Evolutionary conservation across 495 filamentous ascomycete species (phyloP), one percentile per base, ranked within the genome.

Genomic region (Tuber umbilicatum): DNA sequence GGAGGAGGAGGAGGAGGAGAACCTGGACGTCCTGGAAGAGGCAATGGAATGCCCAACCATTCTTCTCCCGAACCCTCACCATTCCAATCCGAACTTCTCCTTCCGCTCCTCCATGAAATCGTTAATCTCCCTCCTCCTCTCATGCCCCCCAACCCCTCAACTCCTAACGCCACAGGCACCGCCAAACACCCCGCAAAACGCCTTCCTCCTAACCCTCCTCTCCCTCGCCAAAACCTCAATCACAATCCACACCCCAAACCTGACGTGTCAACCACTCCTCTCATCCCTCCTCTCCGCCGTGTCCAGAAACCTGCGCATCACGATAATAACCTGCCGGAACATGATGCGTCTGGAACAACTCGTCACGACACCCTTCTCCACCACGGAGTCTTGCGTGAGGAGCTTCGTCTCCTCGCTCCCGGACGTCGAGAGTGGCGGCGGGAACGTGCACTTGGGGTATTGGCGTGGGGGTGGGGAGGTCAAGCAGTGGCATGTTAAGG

Each of bases 341-440:
- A 89, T 93, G 85, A 93, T 94, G 91, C 60, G 90, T 21, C 79
- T 92, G 12, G 91, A 93, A 81, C 91, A 93, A 82, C 84, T 93
- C 23, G 81, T 90, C 60, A 93, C 91, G 0, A 89, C 90, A 0
- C 90, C 55, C 55, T 64, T 64, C 55, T 89, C 17, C 91, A 60
- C 47, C 19, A 60, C 40, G 14, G 71, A 19, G 17, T 60, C 38
- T 2, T 38, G 38, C 17, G 37, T 47, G 35, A 35, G 23, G 4
- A 1, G 7, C 5, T 43, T 40, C 55, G n/a, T 64, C 55, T 31
- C 55, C 55, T 31, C 55, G 14, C 55, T 64, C 27, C 55, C 27
- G 27, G 27, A 35, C 55, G 7, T 37, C 5, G 71, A 73, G 38
- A 35, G 21, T 21, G 38, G n/a, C 1, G 41, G 27, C 4, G 43